Evolutionary conservation across 176 grass and related monocot species (phyloP).

Genomic region (Areca catechu): DNA sequence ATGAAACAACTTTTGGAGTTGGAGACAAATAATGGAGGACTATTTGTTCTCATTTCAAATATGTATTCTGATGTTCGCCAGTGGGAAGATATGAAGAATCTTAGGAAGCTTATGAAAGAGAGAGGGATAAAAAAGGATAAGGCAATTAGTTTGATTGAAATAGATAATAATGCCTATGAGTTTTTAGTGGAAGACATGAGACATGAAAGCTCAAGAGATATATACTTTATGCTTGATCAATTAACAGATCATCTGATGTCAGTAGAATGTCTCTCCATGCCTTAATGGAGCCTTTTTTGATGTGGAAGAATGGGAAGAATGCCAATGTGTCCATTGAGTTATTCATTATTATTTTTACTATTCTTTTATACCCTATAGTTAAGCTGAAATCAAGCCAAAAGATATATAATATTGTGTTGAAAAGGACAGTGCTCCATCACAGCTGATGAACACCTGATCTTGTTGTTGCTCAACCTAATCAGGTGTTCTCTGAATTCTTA

Average conservation of each 20-base stretch:
- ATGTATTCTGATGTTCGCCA: not conserved
- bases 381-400: too few relatives aligned
- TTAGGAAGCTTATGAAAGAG: not conserved
- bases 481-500: too few relatives aligned
- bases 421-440: too few relatives aligned
- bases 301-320: not conserved
- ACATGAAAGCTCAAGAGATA: not conserved
- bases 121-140: not conserved
- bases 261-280: not conserved
- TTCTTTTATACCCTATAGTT: too few relatives aligned
- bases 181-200: conserved; percentile 4
- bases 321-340: too few relatives aligned
- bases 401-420: too few relatives aligned
- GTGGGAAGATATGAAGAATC: conserved; percentile 9
- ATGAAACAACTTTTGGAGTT: not conserved
- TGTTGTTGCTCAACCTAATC: too few relatives aligned
- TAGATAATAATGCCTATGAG: not conserved
- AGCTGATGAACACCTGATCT: too few relatives aligned
- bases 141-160: conserved; percentile 3
- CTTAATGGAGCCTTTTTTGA: not conserved
- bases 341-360: too few relatives aligned
- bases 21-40: not conserved
- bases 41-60: conserved; percentile 5
- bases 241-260: not conserved
- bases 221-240: not conserved